phyloP scores from a whole-genome alignment of 2,329 filamentous ascomycete genomes.

The Colletotrichum navitas region DNA sequence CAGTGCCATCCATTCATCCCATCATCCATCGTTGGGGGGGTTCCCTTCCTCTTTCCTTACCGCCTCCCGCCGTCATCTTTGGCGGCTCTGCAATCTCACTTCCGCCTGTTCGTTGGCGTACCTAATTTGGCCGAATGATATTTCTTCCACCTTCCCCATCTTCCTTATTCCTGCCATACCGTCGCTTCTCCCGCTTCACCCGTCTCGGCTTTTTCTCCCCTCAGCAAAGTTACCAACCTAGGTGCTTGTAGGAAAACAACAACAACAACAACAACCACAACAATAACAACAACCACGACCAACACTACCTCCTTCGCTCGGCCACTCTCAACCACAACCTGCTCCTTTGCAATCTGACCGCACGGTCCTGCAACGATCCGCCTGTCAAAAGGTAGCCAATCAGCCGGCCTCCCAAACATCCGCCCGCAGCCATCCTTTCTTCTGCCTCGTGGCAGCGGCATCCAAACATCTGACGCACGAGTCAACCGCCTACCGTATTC shows the following conservation, averaged over 20 bases:
- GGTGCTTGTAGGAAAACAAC: background rate
- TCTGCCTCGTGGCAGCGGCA: slow-evolving; percentile 39
- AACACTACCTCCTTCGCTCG: background rate
- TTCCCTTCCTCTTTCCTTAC: slow-evolving; percentile 16
- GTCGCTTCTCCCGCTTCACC: background rate
- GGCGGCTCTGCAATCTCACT: slow-evolving; percentile 11
- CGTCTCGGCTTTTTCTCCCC: slow-evolving; percentile 7
- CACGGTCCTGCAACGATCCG: slow-evolving; percentile 7
- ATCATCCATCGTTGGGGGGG: slow-evolving; percentile 2
- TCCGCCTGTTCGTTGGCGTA: slow-evolving; percentile 22
- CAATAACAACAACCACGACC: background rate
- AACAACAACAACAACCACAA: background rate
- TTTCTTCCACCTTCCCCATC: background rate
- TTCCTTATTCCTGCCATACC: slow-evolving; percentile 6
- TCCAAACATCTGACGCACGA: slow-evolving; percentile 33
- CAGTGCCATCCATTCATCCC: slow-evolving; percentile 7
- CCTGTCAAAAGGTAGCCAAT: slow-evolving; percentile 22
- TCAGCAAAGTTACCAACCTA: background rate
- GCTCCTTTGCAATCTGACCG: background rate
- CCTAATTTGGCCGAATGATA: slow-evolving; percentile 21
- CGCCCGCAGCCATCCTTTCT: slow-evolving; percentile 34
- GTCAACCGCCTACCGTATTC: slow-evolving; percentile 32
- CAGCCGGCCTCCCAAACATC: slow-evolving; percentile 18
- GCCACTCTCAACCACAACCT: slow-evolving; percentile 9
- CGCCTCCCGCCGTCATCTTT: background rate